Evolutionary conservation across 202 grass and related monocot species (phyloP).

Genomic region (Setaria italica): DNA sequence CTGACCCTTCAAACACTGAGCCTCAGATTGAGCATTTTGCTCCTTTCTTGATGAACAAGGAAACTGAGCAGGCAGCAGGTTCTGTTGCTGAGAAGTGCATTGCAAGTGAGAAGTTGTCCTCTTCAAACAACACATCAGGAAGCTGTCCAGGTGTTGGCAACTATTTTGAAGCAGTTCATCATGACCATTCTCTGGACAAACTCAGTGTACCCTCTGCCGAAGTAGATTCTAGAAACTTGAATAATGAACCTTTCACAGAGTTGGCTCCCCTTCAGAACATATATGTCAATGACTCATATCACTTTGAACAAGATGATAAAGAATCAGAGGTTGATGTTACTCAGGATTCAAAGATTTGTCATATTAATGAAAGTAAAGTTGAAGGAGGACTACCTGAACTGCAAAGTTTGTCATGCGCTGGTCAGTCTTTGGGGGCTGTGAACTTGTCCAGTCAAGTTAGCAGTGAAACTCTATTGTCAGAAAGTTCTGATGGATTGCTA

Average conservation of each 20-base stretch:
- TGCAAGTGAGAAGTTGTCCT: conserved; percentile 52
- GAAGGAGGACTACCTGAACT: conserved; percentile 42
- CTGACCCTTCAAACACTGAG: conserved; percentile 44
- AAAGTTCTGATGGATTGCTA: conserved; percentile 81
- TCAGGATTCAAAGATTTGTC: conserved; percentile 33
- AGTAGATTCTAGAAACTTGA: conserved; percentile 46
- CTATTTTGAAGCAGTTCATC: conserved; percentile 53
- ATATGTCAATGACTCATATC: conserved; percentile 46
- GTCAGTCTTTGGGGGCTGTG: conserved; percentile 24
- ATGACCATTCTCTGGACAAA: conserved; percentile 51
- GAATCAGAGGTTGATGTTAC: conserved; percentile 26
- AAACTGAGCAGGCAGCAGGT: conserved; percentile 48
- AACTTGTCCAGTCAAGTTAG: conserved; percentile 40
- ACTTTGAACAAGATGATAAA: conserved; percentile 54
- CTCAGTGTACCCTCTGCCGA: conserved; percentile 32
- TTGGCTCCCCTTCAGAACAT: conserved; percentile 53
- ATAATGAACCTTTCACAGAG: conserved; percentile 50
- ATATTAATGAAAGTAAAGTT: conserved; percentile 39
- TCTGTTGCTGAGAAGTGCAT: conserved; percentile 60
- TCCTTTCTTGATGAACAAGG: conserved; percentile 43
- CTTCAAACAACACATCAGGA: conserved; percentile 52
- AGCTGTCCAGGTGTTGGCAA: conserved; percentile 49
- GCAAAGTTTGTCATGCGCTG: conserved; percentile 43
- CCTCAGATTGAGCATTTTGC: conserved; percentile 35
- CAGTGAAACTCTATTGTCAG: conserved; percentile 41